phyloP scores from a whole-genome alignment of 2,329 filamentous ascomycete genomes.

The Phialophora chinensis region DNA sequence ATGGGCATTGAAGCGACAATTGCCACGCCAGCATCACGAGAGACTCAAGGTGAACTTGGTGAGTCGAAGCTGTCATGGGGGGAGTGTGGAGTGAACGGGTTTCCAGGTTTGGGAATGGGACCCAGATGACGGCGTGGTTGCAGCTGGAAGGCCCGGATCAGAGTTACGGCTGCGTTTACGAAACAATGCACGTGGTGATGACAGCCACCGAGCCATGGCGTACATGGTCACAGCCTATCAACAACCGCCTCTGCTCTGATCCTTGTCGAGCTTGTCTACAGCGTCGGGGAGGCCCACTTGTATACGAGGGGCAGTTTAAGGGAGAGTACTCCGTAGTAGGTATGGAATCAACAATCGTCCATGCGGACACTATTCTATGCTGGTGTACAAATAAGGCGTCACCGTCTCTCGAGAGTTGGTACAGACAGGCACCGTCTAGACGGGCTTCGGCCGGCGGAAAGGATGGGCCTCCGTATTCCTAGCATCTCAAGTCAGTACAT shows the following conservation, averaged over 20 bases:
- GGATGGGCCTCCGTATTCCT: conserved; percentile 52
- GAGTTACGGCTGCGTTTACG: background rate
- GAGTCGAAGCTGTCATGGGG: conserved; percentile 7
- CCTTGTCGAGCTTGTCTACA: background rate
- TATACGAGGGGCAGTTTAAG: background rate
- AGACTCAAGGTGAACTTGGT: background rate
- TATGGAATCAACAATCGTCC: background rate
- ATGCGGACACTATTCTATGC: background rate
- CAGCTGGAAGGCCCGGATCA: conserved; percentile 7
- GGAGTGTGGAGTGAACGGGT: conserved; percentile 14
- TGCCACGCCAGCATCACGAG: background rate
- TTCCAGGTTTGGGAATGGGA: background rate
- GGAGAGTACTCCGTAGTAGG: background rate
- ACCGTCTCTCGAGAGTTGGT: background rate
- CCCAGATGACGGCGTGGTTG: conserved; percentile 1
- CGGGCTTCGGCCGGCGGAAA: conserved; percentile 44
- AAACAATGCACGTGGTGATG: background rate
- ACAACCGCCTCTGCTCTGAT: background rate
- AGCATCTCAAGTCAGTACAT: conserved; percentile 20
- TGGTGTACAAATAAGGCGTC: background rate
- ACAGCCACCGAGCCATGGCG: background rate
- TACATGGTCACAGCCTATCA: background rate
- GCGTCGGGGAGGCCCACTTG: background rate
- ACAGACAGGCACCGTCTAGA: background rate
- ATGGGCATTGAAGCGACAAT: conserved; percentile 3